Evolutionary conservation across 805 yeast species (phyloP).

Genomic region (Kodamaea neixiangensis): DNA sequence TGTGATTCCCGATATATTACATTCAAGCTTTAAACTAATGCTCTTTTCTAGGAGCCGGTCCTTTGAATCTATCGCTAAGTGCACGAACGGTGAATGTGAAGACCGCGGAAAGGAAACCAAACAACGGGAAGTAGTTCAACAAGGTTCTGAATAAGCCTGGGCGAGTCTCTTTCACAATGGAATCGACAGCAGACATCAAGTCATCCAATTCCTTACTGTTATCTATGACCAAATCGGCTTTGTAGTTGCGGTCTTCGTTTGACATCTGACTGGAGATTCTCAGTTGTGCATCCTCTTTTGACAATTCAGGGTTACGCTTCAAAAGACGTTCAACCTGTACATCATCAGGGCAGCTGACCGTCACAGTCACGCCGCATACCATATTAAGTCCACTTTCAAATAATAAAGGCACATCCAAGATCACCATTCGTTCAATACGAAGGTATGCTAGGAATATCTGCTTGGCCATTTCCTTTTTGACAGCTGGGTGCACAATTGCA

Average conservation of each 20-base stretch:
- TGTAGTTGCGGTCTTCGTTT: conserved; percentile 51
- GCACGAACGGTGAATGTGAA: conserved; percentile 9
- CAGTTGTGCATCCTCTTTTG: conserved; percentile 64
- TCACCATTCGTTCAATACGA: conserved; percentile 55
- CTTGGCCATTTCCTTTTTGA: conserved; percentile 63
- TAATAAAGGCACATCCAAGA: conserved; percentile 87
- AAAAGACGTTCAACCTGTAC: conserved; percentile 65
- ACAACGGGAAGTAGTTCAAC: conserved; percentile 16
- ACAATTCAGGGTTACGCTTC: conserved; percentile 66
- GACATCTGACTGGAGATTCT: conserved; percentile 80
- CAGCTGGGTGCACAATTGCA: conserved; percentile 84
- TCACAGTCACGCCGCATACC: conserved; percentile 70
- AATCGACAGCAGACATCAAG: conserved; percentile 23
- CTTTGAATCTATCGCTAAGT: conserved; percentile 11
- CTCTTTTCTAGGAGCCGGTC: conserved; percentile 5
- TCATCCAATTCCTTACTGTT: conserved; percentile 47
- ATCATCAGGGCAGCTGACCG: conserved; percentile 61
- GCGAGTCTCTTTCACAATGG: conserved; percentile 24
- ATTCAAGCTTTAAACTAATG: background rate
- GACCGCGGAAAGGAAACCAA: conserved; percentile 16
- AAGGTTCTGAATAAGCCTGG: conserved; percentile 31
- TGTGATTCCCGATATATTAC: background rate
- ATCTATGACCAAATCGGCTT: conserved; percentile 68
- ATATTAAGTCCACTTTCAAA: conserved; percentile 76
- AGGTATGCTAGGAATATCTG: conserved; percentile 61